These are phyloP conservation scores for Selaginella moellendorffii DNA, from an alignment of 75 land plant genomes.

Conservation along the genomic window DNA sequence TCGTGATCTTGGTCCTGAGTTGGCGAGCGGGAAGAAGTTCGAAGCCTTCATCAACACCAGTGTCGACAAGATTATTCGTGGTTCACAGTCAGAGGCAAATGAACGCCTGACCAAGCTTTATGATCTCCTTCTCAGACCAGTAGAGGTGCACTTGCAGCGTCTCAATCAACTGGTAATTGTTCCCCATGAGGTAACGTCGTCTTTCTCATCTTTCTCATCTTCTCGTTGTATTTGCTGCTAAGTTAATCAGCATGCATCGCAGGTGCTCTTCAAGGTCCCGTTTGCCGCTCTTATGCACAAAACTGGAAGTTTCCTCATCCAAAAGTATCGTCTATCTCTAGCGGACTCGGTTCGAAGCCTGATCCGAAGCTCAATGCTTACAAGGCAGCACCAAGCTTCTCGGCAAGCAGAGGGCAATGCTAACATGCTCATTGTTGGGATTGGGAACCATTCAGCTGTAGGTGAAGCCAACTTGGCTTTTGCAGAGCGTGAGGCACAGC, in stretches of 20 bases:
- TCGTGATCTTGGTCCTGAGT: constrained; percentile 4
- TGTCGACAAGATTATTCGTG: background rate
- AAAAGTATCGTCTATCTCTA: constrained; percentile 1
- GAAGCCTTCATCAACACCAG: background rate
- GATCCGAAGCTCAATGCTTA: constrained; percentile 2
- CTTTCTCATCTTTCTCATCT: no score
- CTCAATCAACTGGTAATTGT: background rate
- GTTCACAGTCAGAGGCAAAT: no score
- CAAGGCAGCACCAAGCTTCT: background rate
- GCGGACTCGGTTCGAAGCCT: constrained; percentile 8
- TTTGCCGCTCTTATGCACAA: constrained; percentile 6
- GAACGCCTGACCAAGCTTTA: constrained; percentile 2
- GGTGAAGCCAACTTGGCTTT: background rate
- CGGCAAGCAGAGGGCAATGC: background rate
- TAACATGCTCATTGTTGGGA: background rate
- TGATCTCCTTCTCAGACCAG: constrained; percentile 1
- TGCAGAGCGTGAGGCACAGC: constrained; percentile 3
- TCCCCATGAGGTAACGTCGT: constrained; percentile 9
- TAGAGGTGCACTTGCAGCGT: background rate
- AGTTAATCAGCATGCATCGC: no score
- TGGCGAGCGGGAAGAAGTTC: constrained; percentile 1
- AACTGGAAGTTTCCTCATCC: background rate
- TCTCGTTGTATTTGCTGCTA: no score
- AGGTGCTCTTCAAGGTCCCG: constrained; percentile 3
- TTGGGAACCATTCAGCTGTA: background rate